Evolutionary conservation across 208 protist species (phyloP).

Genomic region (Trypanosoma grayi): DNA sequence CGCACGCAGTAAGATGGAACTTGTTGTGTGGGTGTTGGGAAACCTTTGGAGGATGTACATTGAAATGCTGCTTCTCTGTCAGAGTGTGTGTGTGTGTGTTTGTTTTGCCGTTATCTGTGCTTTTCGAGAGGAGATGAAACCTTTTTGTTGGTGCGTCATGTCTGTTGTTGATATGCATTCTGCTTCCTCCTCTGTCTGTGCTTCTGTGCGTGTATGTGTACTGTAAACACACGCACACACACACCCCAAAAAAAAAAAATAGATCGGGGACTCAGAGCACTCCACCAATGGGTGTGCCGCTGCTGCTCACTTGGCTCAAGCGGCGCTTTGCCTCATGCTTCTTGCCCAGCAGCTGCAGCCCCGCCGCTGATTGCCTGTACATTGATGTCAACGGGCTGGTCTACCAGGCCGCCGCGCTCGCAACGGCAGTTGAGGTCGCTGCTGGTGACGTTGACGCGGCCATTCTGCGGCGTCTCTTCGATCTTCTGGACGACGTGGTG

Average conservation of each 20-base stretch:
- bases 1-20: neutral
- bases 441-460: constrained; percentile 64
- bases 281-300: constrained; percentile 88
- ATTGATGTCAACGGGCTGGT: constrained; percentile 86
- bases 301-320: constrained; percentile 84
- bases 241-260: no score
- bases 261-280: neutral
- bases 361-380: constrained; percentile 63
- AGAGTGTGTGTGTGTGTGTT: constrained; percentile 3
- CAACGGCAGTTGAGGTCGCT: constrained; percentile 33
- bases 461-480: constrained; percentile 65
- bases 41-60: neutral
- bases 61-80: neutral
- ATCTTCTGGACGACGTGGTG: constrained; percentile 80
- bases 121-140: neutral
- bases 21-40: neutral
- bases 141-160: constrained; percentile 14
- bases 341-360: constrained; percentile 44
- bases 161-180: neutral
- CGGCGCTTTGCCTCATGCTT: constrained; percentile 77
- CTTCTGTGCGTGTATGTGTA: neutral
- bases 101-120: constrained; percentile 18
- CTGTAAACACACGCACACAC: no score
- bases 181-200: neutral
- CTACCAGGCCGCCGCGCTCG: constrained; percentile 75